phyloP scores from a whole-genome alignment of 78 protist species.

The Dictyostelium brefeldianum region DNA sequence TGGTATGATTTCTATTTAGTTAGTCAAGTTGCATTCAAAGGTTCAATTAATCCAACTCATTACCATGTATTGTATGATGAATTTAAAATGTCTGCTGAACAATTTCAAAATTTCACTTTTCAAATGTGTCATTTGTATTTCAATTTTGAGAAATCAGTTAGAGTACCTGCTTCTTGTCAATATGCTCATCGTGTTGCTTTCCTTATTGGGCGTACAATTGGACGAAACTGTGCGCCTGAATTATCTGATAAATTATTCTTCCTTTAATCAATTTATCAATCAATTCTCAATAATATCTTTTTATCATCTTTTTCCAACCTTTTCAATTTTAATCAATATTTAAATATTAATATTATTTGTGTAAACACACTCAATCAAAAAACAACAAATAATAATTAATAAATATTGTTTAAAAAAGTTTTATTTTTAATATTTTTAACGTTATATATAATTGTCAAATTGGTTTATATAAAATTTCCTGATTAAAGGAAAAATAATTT shows the following conservation, averaged over 20 bases:
- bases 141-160: conserved; percentile 25
- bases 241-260: conserved; percentile 8
- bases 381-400: too few species aligned
- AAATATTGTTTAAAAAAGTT: too few species aligned
- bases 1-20: conserved; percentile 64
- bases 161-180: conserved; percentile 54
- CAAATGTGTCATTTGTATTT: conserved; percentile 22
- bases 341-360: too few species aligned
- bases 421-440: too few species aligned
- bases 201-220: conserved; percentile 37
- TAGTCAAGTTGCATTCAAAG: conserved; percentile 34
- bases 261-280: neutral
- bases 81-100: neutral
- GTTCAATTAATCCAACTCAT: conserved; percentile 78
- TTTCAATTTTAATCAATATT: too few species aligned
- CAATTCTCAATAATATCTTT: too few species aligned
- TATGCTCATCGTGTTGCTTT: conserved; percentile 47
- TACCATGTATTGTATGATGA: conserved; percentile 57
- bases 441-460: too few species aligned
- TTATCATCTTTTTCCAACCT: too few species aligned
- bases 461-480: too few species aligned
- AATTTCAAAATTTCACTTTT: conserved; percentile 28
- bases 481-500: too few species aligned
- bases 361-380: too few species aligned
- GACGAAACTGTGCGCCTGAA: neutral